Conservation (phyloP, 768 basidiomycete species). For the Amanita molliuscula region DNA sequence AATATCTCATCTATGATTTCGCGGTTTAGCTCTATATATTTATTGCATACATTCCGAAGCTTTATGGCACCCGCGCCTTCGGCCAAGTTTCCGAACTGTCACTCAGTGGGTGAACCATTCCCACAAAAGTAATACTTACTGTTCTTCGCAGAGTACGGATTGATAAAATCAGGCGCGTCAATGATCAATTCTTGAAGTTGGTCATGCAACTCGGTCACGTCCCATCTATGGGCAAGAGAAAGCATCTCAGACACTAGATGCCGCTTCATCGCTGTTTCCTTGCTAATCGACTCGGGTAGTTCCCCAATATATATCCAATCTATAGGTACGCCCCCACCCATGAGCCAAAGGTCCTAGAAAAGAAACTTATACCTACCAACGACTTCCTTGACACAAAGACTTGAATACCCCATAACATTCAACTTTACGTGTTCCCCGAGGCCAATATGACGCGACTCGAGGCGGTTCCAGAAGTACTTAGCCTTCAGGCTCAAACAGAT, state of each 20-base stretch:
- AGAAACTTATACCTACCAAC: not conserved
- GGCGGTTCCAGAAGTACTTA: conserved; percentile 17
- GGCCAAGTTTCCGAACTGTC: conserved; percentile 17
- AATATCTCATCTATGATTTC: conserved; percentile 11
- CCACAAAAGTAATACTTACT: conserved; percentile 21
- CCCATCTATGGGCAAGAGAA: conserved; percentile 5
- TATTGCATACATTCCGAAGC: conserved; percentile 14
- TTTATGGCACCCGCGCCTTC: conserved; percentile 10
- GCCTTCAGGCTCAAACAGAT: conserved; percentile 25
- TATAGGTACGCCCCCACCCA: not conserved
- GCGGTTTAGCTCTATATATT: conserved; percentile 18
- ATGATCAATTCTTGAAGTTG: conserved; percentile 7
- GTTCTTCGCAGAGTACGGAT: conserved; percentile 16
- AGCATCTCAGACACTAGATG: conserved; percentile 8
- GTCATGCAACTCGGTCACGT: not conserved
- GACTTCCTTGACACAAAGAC: conserved; percentile 14
- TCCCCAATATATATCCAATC: conserved; percentile 5
- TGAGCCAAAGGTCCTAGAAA: not conserved
- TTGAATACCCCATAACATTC: conserved; percentile 1
- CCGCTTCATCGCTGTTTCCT: conserved; percentile 6
- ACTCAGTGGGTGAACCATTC: no score
- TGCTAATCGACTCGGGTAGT: conserved; percentile 18
- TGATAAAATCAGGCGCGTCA: conserved; percentile 15
- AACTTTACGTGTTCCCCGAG: conserved; percentile 10
- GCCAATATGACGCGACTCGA: conserved; percentile 5